Evolutionary conservation across 2,329 filamentous ascomycete genomes (phyloP).

Genomic region (Diplodia intermedia): DNA sequence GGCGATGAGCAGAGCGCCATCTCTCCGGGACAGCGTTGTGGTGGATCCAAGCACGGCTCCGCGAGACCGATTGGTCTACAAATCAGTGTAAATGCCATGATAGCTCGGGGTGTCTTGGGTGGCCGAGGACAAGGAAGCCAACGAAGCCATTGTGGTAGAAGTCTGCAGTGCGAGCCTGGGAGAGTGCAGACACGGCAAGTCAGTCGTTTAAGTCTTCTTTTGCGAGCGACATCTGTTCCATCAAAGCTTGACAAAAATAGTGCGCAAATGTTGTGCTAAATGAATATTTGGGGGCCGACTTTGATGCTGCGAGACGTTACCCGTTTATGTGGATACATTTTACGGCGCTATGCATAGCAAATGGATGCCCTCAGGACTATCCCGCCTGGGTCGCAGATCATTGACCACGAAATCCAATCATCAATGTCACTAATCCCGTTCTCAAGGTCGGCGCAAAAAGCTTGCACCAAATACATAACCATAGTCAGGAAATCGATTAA

Average conservation of each 20-base stretch:
- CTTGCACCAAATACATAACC: neutral
- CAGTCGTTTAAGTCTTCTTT: neutral
- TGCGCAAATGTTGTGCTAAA: neutral
- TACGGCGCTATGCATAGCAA: neutral
- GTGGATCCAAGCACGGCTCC: slow-evolving; percentile 44
- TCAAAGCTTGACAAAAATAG: neutral
- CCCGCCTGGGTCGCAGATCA: neutral
- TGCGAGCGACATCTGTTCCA: too few relatives aligned
- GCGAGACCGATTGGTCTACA: slow-evolving; percentile 46
- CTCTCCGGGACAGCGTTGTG: slow-evolving; percentile 40
- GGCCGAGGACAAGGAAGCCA: neutral
- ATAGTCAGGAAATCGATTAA: neutral
- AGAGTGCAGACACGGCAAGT: neutral
- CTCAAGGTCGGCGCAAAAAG: neutral
- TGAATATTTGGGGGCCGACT: too few relatives aligned
- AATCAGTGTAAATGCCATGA: slow-evolving; percentile 38
- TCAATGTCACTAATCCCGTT: neutral
- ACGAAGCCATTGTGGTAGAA: neutral
- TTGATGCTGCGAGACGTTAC: too few relatives aligned
- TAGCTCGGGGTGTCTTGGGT: neutral
- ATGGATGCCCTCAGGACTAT: neutral
- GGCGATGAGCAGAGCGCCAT: slow-evolving; percentile 45
- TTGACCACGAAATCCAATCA: too few relatives aligned
- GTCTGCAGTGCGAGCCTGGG: neutral
- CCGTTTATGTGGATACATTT: neutral